Evolutionary conservation across 306 rosid species (phyloP).

Genomic region (Morella rubra): DNA sequence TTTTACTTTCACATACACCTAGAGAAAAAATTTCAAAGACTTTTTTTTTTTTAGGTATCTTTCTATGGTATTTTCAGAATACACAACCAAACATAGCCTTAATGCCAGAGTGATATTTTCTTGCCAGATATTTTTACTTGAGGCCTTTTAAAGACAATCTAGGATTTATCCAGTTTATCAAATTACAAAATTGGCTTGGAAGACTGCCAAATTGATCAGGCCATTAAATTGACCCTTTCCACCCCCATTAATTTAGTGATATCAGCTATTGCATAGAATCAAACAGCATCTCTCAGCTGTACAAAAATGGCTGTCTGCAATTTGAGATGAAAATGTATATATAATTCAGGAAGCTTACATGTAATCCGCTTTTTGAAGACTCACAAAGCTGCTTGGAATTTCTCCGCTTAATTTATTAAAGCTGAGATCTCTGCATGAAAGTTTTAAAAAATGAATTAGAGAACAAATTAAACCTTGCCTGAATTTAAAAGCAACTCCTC

Average conservation of each 20-base stretch:
- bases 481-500: background rate
- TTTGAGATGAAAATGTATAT: background rate
- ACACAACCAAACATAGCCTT: background rate
- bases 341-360: slow-evolving; percentile 44
- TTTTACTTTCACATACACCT: too few relatives aligned
- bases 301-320: background rate
- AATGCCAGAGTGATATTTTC: too few relatives aligned
- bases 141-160: background rate
- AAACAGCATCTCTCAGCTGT: too few relatives aligned
- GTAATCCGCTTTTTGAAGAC: slow-evolving; percentile 4
- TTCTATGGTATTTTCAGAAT: too few relatives aligned
- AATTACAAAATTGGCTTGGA: background rate
- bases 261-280: background rate
- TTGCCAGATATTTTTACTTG: background rate
- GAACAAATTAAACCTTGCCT: background rate
- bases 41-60: too few relatives aligned
- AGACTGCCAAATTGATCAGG: background rate
- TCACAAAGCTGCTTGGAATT: slow-evolving; percentile 49
- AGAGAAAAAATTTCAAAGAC: too few relatives aligned
- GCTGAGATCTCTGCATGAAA: slow-evolving; percentile 69
- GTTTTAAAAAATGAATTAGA: background rate
- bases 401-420: slow-evolving; percentile 62
- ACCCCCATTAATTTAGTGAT: background rate
- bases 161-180: background rate
- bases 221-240: background rate